phyloP scores from a whole-genome alignment of 352 stramenopile genomes.

The Pseudoperonospora humuli region DNA sequence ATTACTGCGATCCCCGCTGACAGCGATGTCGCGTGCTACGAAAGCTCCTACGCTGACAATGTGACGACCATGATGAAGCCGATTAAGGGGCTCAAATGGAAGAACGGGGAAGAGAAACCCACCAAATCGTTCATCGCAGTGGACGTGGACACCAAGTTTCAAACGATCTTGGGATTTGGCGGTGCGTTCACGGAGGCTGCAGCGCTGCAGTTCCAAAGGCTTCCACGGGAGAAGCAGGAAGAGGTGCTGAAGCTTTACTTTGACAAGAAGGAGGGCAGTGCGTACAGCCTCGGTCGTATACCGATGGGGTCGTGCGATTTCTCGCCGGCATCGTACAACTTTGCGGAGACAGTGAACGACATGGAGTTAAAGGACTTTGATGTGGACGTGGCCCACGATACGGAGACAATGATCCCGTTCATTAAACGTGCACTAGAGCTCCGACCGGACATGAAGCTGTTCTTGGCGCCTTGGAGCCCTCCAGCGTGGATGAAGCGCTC shows the following conservation, averaged over 20 bases:
- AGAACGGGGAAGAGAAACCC: not conserved
- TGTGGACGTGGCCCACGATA: constrained; percentile 51
- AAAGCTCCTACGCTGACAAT: constrained; percentile 57
- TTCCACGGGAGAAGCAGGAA: constrained; percentile 69
- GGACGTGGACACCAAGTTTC: constrained; percentile 45
- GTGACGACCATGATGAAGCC: constrained; percentile 59
- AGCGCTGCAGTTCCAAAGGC: constrained; percentile 77
- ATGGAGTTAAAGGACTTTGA: constrained; percentile 77
- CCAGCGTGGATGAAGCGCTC: constrained; percentile 85
- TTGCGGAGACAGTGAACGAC: constrained; percentile 68
- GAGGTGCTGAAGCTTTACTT: constrained; percentile 86
- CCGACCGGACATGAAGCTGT: constrained; percentile 71
- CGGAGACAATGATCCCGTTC: constrained; percentile 20
- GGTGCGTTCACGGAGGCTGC: constrained; percentile 89
- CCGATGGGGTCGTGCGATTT: constrained; percentile 86
- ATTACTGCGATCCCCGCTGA: too few relatives aligned
- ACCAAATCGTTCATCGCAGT: constrained; percentile 38
- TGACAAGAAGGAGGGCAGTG: constrained; percentile 61
- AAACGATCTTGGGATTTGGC: constrained; percentile 85
- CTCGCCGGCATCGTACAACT: constrained; percentile 77
- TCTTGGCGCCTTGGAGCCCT: constrained; percentile 84
- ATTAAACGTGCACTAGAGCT: constrained; percentile 59
- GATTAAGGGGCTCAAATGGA: constrained; percentile 43
- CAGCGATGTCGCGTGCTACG: constrained; percentile 39
- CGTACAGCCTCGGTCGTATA: constrained; percentile 76